Percentiles rank a stretch among this genome's conserved stretches.
Conservation (phyloP, 2,329 filamentous ascomycete species). For the Rutstroemia sp. region DNA sequence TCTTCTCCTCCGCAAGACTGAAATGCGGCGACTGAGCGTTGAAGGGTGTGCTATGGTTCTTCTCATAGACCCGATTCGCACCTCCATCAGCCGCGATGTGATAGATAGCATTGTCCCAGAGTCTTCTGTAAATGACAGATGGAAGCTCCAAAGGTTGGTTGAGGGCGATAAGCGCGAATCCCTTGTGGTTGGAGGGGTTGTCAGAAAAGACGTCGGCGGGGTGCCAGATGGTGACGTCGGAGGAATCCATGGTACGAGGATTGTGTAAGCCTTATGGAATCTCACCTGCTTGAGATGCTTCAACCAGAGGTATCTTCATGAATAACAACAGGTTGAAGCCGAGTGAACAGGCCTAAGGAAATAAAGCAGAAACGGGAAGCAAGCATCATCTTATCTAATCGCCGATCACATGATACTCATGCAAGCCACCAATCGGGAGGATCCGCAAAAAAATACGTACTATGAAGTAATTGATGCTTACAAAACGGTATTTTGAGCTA, state of each 20-base stretch:
- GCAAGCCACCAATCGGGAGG: background rate
- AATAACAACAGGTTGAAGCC: background rate
- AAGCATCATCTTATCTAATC: slow-evolving; percentile 4
- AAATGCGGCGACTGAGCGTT: background rate
- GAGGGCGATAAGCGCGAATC: slow-evolving; percentile 48
- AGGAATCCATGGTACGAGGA: slow-evolving; percentile 1
- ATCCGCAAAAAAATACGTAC: slow-evolving; percentile 8
- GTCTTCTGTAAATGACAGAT: slow-evolving; percentile 30
- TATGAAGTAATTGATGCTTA: slow-evolving; percentile 17
- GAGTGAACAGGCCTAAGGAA: background rate
- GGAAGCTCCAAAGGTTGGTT: slow-evolving; percentile 50
- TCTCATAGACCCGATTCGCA: slow-evolving; percentile 64
- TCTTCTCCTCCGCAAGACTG: slow-evolving; percentile 19
- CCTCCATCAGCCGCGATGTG: slow-evolving; percentile 86
- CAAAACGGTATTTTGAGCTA: slow-evolving; percentile 18
- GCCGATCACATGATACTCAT: background rate
- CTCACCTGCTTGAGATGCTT: background rate
- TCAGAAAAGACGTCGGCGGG: slow-evolving; percentile 29
- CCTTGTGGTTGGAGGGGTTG: slow-evolving; percentile 18
- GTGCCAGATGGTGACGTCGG: slow-evolving; percentile 27
- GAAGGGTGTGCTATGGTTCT: slow-evolving; percentile 13
- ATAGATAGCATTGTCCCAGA: slow-evolving; percentile 41
- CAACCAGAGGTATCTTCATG: background rate
- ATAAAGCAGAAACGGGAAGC: background rate
- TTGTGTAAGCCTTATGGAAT: background rate